Percentiles rank a stretch among this genome's conserved stretches.
These are phyloP conservation scores for Ophiostoma quercus DNA, from an alignment of 2,329 filamentous ascomycete species.

Conservation along the genomic window DNA sequence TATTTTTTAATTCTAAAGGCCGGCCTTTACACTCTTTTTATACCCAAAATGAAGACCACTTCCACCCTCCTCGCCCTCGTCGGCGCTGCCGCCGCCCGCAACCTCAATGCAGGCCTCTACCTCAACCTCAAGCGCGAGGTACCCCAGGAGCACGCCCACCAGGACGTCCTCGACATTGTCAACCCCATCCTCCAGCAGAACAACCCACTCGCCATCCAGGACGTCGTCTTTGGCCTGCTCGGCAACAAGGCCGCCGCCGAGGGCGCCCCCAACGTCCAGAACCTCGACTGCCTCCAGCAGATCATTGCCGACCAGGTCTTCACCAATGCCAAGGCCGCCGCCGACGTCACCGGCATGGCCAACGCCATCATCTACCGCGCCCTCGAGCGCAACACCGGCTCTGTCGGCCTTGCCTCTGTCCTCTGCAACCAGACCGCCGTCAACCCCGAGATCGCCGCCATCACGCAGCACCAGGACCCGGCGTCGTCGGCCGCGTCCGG, in stretches of 20 bases:
- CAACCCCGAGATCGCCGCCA: conserved; percentile 60
- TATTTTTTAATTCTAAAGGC: conserved; percentile 12
- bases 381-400: conserved; percentile 56
- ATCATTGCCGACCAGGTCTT: conserved; percentile 55
- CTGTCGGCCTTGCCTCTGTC: conserved; percentile 52
- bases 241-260: conserved; percentile 39
- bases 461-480: conserved; percentile 63
- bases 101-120: conserved; percentile 28
- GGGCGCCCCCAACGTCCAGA: conserved; percentile 33
- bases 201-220: conserved; percentile 46
- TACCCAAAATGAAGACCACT: conserved; percentile 28
- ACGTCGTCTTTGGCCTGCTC: conserved; percentile 46
- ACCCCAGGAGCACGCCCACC: conserved; percentile 49
- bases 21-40: conserved; percentile 21
- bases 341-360: conserved; percentile 47
- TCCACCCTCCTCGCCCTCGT: conserved; percentile 32
- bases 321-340: conserved; percentile 53
- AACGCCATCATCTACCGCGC: conserved; percentile 50
- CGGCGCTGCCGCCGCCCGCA: conserved; percentile 33
- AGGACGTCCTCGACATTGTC: conserved; percentile 39
- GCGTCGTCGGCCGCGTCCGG: conserved; percentile 52
- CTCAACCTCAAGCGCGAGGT: conserved; percentile 41
- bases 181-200: conserved; percentile 38
- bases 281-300: conserved; percentile 56
- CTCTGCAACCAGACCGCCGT: conserved; percentile 52